phyloP scores from a whole-genome alignment of 805 yeast species.

The Diddensiella santjacobensis region DNA sequence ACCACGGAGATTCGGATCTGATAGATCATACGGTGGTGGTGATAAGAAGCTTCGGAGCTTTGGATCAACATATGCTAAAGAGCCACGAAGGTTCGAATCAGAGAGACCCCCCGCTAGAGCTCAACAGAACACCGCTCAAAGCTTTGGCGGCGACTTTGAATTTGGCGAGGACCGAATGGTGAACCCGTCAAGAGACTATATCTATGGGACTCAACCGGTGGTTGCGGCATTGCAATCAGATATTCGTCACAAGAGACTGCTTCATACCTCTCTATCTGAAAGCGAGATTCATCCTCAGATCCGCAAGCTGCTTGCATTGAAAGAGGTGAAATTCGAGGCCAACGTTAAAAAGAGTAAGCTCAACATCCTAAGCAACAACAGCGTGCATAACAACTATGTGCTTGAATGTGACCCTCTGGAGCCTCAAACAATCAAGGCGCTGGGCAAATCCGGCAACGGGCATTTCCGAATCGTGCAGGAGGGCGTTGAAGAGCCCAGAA shows the following conservation, averaged over 20 bases:
- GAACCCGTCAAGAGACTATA: conserved; percentile 48
- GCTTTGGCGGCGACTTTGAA: neutral
- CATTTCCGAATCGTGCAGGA: neutral
- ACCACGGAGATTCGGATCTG: neutral
- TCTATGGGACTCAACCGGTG: conserved; percentile 76
- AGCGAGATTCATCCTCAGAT: conserved; percentile 41
- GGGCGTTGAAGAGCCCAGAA: neutral
- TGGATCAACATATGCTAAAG: no score
- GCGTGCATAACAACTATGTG: conserved; percentile 78
- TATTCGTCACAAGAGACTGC: conserved; percentile 45
- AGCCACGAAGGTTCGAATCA: no score
- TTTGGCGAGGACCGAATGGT: neutral
- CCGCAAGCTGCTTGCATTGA: conserved; percentile 43
- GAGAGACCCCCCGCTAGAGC: no score
- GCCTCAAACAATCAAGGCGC: conserved; percentile 30
- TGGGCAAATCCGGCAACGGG: conserved; percentile 29
- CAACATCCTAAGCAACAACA: conserved; percentile 58
- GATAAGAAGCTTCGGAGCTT: neutral
- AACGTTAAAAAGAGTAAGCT: conserved; percentile 45
- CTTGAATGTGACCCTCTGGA: conserved; percentile 58
- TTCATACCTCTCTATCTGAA: conserved; percentile 45
- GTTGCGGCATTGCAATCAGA: conserved; percentile 59
- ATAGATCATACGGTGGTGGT: neutral
- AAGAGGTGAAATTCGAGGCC: conserved; percentile 38
- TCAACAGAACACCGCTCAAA: no score